A percentile compares a stretch with the other conserved stretches of the same genome.
These are phyloP conservation scores for Dactylella cylindrospora DNA, from an alignment of 2,329 filamentous ascomycete species.

Conservation along the genomic window DNA sequence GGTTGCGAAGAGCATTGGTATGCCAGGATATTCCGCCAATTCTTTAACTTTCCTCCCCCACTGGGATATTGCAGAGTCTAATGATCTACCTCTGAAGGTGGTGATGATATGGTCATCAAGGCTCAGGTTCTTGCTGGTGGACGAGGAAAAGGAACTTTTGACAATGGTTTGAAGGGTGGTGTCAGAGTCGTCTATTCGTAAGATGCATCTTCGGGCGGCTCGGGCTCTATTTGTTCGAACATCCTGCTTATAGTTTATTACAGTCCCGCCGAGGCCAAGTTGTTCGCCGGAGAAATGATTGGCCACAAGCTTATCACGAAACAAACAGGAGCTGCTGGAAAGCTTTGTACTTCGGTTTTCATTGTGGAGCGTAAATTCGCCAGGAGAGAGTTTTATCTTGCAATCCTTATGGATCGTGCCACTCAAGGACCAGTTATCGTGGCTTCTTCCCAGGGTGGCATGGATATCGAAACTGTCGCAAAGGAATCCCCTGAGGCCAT, in stretches of 20 bases:
- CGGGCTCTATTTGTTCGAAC: background rate
- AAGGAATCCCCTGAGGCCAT: conserved; percentile 98
- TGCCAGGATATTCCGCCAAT: conserved; percentile 44
- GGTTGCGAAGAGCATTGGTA: conserved; percentile 85
- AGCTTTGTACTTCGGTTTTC: conserved; percentile 95
- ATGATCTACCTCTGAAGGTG: conserved; percentile 49
- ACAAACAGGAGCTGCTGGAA: conserved; percentile 91
- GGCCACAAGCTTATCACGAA: conserved; percentile 99
- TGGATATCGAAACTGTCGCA: conserved; percentile 98
- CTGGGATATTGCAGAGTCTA: conserved; percentile 45
- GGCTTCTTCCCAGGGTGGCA: conserved; percentile 95
- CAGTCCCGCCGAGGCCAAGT: conserved; percentile 84
- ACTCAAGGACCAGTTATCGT: conserved; percentile 93
- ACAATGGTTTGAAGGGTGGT: conserved; percentile 98
- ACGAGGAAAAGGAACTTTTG: conserved; percentile 95
- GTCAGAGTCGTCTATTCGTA: conserved; percentile 97
- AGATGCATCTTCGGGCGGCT: conserved; percentile 49
- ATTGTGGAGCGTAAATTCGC: conserved; percentile 99
- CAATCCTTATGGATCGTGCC: conserved; percentile 94
- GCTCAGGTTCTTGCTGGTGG: conserved; percentile 97
- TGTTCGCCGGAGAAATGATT: conserved; percentile 99
- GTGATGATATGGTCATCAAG: conserved; percentile 99
- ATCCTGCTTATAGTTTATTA: conserved; percentile 32
- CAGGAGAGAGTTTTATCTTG: conserved; percentile 97
- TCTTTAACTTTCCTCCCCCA: background rate